These are phyloP conservation scores for Arctostaphylos glauca DNA, from an alignment of 148 eudicot genomes.

Conservation along the genomic window DNA sequence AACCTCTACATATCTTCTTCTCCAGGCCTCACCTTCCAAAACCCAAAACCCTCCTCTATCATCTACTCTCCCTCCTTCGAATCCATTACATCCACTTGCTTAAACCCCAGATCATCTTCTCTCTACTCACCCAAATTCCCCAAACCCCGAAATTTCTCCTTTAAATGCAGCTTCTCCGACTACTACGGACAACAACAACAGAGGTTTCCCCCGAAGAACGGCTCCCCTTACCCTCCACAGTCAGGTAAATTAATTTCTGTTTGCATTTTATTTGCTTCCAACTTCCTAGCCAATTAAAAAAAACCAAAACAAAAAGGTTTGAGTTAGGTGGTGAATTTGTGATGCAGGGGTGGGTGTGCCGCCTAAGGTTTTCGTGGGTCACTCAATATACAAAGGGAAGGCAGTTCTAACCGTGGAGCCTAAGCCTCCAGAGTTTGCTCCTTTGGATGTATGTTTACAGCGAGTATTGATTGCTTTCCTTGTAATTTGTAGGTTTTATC, in stretches of 20 bases:
- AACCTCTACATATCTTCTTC: constrained; percentile 20
- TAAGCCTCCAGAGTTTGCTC: constrained; percentile 64
- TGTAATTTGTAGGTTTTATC: background rate
- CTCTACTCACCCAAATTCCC: constrained; percentile 5
- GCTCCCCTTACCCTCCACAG: constrained; percentile 17
- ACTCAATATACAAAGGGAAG: constrained; percentile 90
- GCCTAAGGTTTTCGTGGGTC: constrained; percentile 74
- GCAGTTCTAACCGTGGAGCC: constrained; percentile 90
- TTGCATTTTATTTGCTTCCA: background rate
- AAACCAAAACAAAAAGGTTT: background rate
- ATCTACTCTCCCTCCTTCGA: constrained; percentile 15
- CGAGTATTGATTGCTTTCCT: background rate
- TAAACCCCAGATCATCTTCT: constrained; percentile 6
- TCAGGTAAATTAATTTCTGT: constrained; percentile 2
- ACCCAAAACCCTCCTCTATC: constrained; percentile 15
- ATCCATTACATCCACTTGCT: background rate
- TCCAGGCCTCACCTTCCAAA: constrained; percentile 20
- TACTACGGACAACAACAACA: constrained; percentile 39
- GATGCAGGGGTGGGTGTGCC: constrained; percentile 31
- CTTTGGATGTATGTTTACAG: constrained; percentile 66
- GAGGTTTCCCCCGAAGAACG: constrained; percentile 3
- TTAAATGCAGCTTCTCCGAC: constrained; percentile 45
- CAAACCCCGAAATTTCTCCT: constrained; percentile 22
- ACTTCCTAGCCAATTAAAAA: background rate
- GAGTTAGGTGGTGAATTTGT: background rate